Base-by-base conservation (phyloP, 805 yeast species). In the Zygotorulaspora chibaensis region DNA sequence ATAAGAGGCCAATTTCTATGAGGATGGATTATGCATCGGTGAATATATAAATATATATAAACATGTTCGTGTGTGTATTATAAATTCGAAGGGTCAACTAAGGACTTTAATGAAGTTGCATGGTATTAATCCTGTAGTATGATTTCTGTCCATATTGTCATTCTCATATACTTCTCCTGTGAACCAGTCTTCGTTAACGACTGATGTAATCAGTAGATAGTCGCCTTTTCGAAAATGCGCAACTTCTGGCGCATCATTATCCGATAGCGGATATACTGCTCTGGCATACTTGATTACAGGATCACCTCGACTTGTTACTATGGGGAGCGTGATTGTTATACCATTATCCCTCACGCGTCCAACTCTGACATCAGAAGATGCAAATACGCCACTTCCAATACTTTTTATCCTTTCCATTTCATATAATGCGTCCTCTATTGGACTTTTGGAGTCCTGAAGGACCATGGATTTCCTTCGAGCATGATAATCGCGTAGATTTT, bases 1-100 rank as follows among this genome's bases (percentile, higher is more conserved):
- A 78, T 84, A 35, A 73, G 90, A 55, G 90, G 89, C 5, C 74
- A 64, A 35, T 66, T 65, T 39, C 49, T 40, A 45, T 49, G 43
- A 42, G 35, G 3, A 33, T 10, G 11, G 36, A 33, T 16, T 13
- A 33, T 33, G 36, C 36, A 33, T 20, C 7, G 25, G 29, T 20
- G 18, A 12, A 35, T 36, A 45, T 40, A n/a, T 8, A 34, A 28
- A 35, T 39, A 38, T 44, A 44, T 37, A 45, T 35, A 34, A 25
- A 36, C 23, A 28, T 17, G 29, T 35, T 20, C n/a, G 27, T 27
- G 27, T 20, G 11, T 20, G 23, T 20, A 20, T 20, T 20, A 20
- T 20, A 20, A 5, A 20, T 20, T 7, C 7, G 25, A 12, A 26
- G 20, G 17, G 27, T 45, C 35, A 49, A 38, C 44, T 49, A 37